Percentiles rank a stretch among this genome's conserved stretches.
phyloP scores from a whole-genome alignment of 2,329 filamentous ascomycete genomes.

The Chaetomium globosum region DNA sequence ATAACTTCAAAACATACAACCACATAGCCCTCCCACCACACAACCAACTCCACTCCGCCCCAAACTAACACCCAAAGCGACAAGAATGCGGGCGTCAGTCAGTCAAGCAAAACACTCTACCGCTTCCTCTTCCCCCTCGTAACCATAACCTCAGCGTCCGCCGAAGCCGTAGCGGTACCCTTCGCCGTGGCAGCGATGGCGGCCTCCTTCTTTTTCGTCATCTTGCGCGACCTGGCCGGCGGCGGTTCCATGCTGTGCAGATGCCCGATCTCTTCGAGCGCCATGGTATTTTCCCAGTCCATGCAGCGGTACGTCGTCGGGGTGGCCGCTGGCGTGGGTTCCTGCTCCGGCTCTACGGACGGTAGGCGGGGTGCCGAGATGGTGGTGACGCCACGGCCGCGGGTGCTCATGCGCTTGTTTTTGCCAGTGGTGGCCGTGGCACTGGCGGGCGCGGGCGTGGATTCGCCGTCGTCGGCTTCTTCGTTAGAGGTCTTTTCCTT shows the following conservation, averaged over 20 bases:
- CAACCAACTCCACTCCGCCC: too few relatives aligned
- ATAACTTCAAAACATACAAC: too few relatives aligned
- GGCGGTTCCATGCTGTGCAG: conserved; percentile 60
- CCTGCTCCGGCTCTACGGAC: not conserved
- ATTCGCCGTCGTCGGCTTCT: conserved; percentile 30
- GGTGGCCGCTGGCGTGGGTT: conserved; percentile 43
- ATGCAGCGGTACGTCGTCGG: conserved; percentile 52
- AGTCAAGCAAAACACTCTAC: not conserved
- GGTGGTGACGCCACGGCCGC: conserved; percentile 39
- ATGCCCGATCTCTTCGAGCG: conserved; percentile 59
- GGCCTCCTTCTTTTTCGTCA: conserved; percentile 55
- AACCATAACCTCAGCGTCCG: conserved; percentile 28
- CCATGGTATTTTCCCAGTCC: conserved; percentile 60
- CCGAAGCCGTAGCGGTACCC: conserved; percentile 1
- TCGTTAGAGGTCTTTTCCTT: not conserved
- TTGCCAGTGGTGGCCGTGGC: conserved; percentile 6
- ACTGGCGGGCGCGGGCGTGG: not conserved
- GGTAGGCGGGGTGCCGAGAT: conserved; percentile 1
- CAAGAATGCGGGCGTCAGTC: too few relatives aligned
- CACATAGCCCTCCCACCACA: too few relatives aligned
- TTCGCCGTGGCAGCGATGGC: conserved; percentile 30
- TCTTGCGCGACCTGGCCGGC: conserved; percentile 55
- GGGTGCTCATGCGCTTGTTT: conserved; percentile 51
- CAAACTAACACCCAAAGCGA: not conserved
- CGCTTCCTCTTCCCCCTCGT: conserved; percentile 24